Evolutionary conservation across 2,329 filamentous ascomycete species (phyloP).

Genomic region (Fusarium sp.): DNA sequence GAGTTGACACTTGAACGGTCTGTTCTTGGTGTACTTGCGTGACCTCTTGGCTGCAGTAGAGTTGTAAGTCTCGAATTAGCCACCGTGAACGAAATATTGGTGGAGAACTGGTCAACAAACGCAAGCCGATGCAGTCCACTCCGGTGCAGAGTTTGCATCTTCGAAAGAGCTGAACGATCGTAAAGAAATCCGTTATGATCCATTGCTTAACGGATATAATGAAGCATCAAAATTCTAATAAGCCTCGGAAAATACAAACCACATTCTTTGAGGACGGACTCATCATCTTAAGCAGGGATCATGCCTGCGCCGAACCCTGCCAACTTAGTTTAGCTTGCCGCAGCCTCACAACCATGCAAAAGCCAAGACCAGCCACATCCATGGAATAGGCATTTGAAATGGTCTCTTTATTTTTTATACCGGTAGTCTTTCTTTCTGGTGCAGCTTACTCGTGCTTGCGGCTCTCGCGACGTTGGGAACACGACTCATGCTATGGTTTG

Average conservation of each 20-base stretch:
- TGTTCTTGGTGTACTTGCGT: conserved; percentile 14
- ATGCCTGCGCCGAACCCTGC: conserved; percentile 13
- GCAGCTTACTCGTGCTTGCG: conserved; percentile 1
- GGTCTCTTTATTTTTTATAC: background rate
- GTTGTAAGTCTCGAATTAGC: conserved; percentile 25
- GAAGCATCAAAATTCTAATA: background rate
- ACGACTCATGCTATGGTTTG: conserved; percentile 13
- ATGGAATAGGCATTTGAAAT: background rate
- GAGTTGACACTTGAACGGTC: conserved; percentile 14
- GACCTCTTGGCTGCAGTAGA: conserved; percentile 1
- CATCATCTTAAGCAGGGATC: conserved; percentile 20
- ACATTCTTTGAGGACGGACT: conserved; percentile 4
- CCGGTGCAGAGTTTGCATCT: background rate
- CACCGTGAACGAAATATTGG: conserved; percentile 30
- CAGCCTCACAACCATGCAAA: conserved; percentile 14
- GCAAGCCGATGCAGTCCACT: background rate
- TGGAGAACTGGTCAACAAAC: background rate
- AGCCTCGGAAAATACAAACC: conserved; percentile 3
- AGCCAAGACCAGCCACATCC: conserved; percentile 13
- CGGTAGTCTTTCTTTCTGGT: background rate
- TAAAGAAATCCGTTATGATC: background rate
- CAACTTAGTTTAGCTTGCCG: conserved; percentile 8
- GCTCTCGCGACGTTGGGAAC: conserved; percentile 5
- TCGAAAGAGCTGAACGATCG: background rate
- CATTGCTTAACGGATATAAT: background rate